Percentiles rank a stretch among this genome's conserved stretches.
Conservation (phyloP, 108 stramenopile genomes). For the Pseudonitzschia multiseries region DNA sequence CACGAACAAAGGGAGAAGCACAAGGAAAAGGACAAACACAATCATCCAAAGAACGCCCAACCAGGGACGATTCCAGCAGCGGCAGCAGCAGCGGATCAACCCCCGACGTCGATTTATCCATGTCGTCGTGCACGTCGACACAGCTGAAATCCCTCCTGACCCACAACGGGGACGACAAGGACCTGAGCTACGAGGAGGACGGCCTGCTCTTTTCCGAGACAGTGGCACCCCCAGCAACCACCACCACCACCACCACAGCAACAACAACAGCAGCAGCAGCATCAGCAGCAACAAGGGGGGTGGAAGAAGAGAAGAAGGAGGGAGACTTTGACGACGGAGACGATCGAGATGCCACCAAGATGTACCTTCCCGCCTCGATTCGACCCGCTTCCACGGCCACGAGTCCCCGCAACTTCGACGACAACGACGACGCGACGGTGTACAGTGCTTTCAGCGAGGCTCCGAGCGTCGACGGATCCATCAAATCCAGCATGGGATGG, state of each 20-base stretch:
- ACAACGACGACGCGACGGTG: not conserved
- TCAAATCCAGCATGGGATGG: constrained; percentile 13
- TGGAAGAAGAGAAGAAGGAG: constrained; percentile 14
- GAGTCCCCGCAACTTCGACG: not conserved
- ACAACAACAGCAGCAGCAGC: not conserved
- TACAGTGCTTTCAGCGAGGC: constrained; percentile 12
- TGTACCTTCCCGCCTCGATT: constrained; percentile 1
- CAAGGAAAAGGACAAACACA: too few relatives aligned
- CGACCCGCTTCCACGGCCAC: not conserved
- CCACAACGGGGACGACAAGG: not conserved
- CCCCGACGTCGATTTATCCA: not conserved
- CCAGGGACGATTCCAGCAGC: not conserved
- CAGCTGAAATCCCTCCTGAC: constrained; percentile 10
- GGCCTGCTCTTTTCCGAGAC: not conserved
- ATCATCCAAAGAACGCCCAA: not conserved
- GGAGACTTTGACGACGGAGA: constrained; percentile 2
- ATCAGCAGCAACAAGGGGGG: not conserved
- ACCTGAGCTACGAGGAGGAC: not conserved
- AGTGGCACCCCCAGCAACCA: not conserved
- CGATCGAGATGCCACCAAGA: not conserved
- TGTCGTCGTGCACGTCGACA: not conserved
- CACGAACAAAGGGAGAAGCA: too few relatives aligned
- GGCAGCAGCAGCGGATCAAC: not conserved
- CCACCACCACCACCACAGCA: not conserved
- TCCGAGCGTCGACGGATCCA: constrained; percentile 16